Evolutionary conservation across 179 eudicot genomes (phyloP), one percentile per base, ranked within the genome.

Genomic region (Gypsophila paniculata): DNA sequence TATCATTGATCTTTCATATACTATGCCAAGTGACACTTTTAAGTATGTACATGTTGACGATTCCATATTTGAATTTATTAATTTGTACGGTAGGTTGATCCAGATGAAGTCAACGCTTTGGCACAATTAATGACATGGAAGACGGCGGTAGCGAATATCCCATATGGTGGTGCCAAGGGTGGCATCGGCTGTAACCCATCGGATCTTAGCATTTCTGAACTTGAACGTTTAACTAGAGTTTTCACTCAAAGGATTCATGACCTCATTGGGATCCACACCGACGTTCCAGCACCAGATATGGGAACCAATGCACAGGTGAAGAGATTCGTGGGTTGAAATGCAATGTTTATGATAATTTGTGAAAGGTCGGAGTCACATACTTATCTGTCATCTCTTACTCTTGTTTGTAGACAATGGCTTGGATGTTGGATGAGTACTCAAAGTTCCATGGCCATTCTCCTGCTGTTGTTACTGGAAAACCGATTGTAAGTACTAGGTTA

Each of bases 41-140:
- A 6, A 5, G 44, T 25, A 42, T 25, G 58, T 18, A 42, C 21
- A 26, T 74, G 39, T 52, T n/a, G n/a, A n/a, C 29, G 15, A 54
- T 54, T 73, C 36, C 29, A 15, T 53, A 48, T 15, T 22, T 22
- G 21, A 69, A 10, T 48, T 59, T 25, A 6, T 53, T 58, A 26
- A 49, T 49, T 10, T 53, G 54, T n/a, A 46, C 21, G 29, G n/a
- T 49, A 93, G 98, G 98, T 94, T 76, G 97, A 94, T 60, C 97
- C 96, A 2, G 99, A 94, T 85, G 99, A 94, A 90, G 99, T 94
- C 77, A 94, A 91, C 74, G 99, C 99, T 14, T 80, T 94, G 74
- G 99, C 99, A 22, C 99, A 94, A 72, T 78, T 94, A 18, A 94
- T 94, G 99, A 94, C 99, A 10, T 94, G 99, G 99, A 94, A 94